Conservation (phyloP, 2,329 filamentous ascomycete species). For the Mariannaea sp. region DNA sequence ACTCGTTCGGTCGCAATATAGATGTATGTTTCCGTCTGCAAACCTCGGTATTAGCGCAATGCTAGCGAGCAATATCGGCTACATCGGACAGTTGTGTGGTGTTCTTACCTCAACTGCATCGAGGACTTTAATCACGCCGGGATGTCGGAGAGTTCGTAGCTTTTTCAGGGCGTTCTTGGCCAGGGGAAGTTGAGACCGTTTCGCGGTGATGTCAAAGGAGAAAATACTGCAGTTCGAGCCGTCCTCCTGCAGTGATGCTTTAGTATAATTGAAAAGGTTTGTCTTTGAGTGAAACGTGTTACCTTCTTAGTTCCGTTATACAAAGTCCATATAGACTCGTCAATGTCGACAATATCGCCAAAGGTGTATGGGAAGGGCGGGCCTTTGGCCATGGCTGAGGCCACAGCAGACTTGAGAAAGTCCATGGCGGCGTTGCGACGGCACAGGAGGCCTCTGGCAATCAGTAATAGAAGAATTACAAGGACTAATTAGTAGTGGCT, state of each 20-base stretch:
- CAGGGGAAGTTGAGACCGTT: slow-evolving; percentile 80
- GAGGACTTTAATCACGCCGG: slow-evolving; percentile 90
- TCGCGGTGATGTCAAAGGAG: slow-evolving; percentile 85
- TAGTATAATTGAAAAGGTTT: not conserved
- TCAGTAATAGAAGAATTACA: not conserved
- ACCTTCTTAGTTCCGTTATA: slow-evolving; percentile 93
- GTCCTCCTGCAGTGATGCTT: slow-evolving; percentile 69
- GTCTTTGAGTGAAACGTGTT: slow-evolving; percentile 35
- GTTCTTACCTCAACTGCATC: slow-evolving; percentile 85
- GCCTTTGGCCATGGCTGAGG: slow-evolving; percentile 93
- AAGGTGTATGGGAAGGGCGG: slow-evolving; percentile 92
- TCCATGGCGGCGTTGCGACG: slow-evolving; percentile 67
- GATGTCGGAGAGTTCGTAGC: slow-evolving; percentile 88
- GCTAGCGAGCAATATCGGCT: no score
- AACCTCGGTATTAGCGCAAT: slow-evolving; percentile 32
- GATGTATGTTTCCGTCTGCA: slow-evolving; percentile 87
- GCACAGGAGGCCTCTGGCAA: not conserved
- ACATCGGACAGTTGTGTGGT: no score
- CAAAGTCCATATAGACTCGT: slow-evolving; percentile 94
- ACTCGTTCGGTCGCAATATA: slow-evolving; percentile 95
- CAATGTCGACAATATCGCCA: slow-evolving; percentile 88
- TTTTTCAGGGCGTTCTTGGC: slow-evolving; percentile 95
- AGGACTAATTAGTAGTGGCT: not conserved
- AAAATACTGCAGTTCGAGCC: slow-evolving; percentile 95
- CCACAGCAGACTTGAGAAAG: slow-evolving; percentile 96